phyloP scores from a whole-genome alignment of 768 basidiomycete genomes.

The Lyophyllum atratum region DNA sequence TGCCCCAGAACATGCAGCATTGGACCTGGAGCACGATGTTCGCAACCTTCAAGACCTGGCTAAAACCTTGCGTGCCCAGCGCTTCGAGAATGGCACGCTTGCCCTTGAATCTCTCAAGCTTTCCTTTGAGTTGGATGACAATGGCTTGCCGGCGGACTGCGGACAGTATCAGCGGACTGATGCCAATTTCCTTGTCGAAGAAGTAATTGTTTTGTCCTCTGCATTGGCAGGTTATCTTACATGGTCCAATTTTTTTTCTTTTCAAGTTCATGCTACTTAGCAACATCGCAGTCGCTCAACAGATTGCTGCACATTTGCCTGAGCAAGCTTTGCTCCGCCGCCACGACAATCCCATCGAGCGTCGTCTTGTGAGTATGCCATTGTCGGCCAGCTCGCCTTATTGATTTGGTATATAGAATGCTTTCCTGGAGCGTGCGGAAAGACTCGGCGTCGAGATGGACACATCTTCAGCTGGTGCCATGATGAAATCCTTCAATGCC shows the following conservation, averaged over 20 bases:
- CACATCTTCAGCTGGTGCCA: conserved; percentile 69
- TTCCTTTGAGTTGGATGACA: conserved; percentile 77
- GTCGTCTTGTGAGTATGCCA: conserved; percentile 75
- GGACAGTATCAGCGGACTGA: conserved; percentile 62
- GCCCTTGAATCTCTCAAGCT: conserved; percentile 69
- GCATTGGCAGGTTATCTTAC: background rate
- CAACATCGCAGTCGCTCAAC: conserved; percentile 89
- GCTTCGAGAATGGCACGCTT: conserved; percentile 82
- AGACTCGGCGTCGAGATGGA: conserved; percentile 86
- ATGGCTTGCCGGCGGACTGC: conserved; percentile 81
- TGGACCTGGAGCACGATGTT: conserved; percentile 77
- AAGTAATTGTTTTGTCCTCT: conserved; percentile 53
- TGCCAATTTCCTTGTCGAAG: conserved; percentile 84
- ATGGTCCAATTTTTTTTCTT: background rate
- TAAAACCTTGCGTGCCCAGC: conserved; percentile 66
- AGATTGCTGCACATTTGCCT: conserved; percentile 90
- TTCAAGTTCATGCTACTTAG: conserved; percentile 92
- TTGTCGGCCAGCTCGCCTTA: background rate
- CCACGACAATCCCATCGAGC: conserved; percentile 90
- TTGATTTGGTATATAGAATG: conserved; percentile 48
- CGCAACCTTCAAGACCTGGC: conserved; percentile 68
- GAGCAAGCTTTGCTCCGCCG: conserved; percentile 97
- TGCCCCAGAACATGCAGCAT: conserved; percentile 54
- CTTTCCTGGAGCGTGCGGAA: conserved; percentile 78
- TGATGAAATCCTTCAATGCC: conserved; percentile 84